These are phyloP conservation scores for Cyclotella choctawhatcheeana DNA, from an alignment of 108 stramenopile species.

Conservation along the genomic window DNA sequence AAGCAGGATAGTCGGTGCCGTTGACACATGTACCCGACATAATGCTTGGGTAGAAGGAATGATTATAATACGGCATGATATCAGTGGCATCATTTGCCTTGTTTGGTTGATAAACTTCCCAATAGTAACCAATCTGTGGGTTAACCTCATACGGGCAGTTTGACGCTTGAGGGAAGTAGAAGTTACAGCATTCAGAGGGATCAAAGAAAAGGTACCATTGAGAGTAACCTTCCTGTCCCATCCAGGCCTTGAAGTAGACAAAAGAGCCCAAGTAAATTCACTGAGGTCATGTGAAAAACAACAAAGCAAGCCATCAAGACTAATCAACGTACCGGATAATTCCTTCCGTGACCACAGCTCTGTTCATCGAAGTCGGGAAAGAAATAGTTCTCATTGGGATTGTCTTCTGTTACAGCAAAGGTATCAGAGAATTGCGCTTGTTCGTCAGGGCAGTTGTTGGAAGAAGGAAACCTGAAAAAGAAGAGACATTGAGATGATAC, in stretches of 20 bases:
- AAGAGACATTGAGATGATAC: background rate
- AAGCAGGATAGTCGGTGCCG: constrained; percentile 35
- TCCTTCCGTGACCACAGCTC: constrained; percentile 20
- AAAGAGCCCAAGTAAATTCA: background rate
- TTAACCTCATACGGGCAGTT: constrained; percentile 33
- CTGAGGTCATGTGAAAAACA: too few species aligned
- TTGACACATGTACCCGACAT: constrained; percentile 13
- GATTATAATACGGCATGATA: constrained; percentile 18
- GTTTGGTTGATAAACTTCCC: constrained; percentile 20
- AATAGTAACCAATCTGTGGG: constrained; percentile 28
- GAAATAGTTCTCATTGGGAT: constrained; percentile 7
- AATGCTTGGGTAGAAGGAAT: constrained; percentile 24
- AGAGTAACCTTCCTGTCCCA: constrained; percentile 28
- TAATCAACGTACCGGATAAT: constrained; percentile 16
- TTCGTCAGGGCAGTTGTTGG: background rate
- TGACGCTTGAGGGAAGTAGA: constrained; percentile 24
- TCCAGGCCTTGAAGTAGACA: constrained; percentile 22
- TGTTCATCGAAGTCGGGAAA: constrained; percentile 12
- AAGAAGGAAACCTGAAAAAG: constrained; percentile 11
- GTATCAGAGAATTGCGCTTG: background rate
- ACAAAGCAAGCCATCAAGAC: background rate
- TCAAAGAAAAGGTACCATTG: constrained; percentile 29
- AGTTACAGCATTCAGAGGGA: constrained; percentile 20
- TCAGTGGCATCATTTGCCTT: background rate
- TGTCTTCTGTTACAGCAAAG: background rate